Evolutionary conservation across 257 asterid species (phyloP), one percentile per base, ranked within the genome.

Genomic region (Prunella vulgaris): DNA sequence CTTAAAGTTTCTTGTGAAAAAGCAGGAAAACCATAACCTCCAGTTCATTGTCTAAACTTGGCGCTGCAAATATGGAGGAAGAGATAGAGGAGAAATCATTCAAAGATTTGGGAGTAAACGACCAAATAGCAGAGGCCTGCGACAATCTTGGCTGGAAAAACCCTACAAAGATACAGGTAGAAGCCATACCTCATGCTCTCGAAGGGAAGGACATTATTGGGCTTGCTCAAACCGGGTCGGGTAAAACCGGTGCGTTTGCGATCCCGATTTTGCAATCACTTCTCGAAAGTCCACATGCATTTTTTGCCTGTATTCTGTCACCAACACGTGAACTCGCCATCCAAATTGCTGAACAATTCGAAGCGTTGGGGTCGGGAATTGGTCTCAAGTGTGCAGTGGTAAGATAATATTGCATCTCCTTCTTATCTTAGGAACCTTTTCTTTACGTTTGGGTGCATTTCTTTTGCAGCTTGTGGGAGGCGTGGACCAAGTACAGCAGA

Each of bases 151-250:
- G 90, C 14, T 91, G 97, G 97, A 87, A 84, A 80, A 62, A 12
- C 37, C 96, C 97, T 5, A 76, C 93, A 9, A 88, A 75, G 72
- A 90, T 90, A 60, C 97, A 90, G 76, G 46, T 81, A 22, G 82
- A 77, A 62, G 72, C 82, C 64, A 88, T 92, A 49, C 97, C 98
- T 28, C 75, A 74, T 40, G 97, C 97, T 1, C 77, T 93, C 0
- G 81, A 88, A 66, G 95, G 98, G 7, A 93, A 79, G 71, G 99
- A 93, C 76, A 72, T 93, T 6, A 87, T 93, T 64, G 98, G 90
- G 22, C 96, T 93, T 5, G 97, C 97, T 1, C 96, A 90, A 79
- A 93, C 99, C 7, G 99, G 99, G 69, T 93, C 99, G 1, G 99
- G 97, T 28, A 90, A 93, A 81, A 93, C 99, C 5, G 99, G 91